Percentiles rank a stretch among this genome's conserved stretches.
Conservation (phyloP, 441 rosid species). For the Euphorbia celastroides region DNA sequence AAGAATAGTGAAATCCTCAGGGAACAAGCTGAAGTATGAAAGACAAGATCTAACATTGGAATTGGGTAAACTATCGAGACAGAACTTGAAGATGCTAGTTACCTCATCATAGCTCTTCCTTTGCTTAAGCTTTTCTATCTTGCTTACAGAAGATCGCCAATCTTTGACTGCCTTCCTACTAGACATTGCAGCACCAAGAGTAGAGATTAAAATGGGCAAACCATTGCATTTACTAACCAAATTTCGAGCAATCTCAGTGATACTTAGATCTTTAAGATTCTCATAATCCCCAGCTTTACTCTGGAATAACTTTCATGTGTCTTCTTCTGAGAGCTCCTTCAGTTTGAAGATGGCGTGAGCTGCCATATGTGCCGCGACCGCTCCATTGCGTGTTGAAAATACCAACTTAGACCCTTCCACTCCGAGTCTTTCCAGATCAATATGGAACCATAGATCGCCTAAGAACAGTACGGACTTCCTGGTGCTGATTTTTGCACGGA, state of each 20-base stretch:
- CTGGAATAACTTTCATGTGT: constrained; percentile 6
- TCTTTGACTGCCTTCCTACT: constrained; percentile 19
- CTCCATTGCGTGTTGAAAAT: too few species aligned
- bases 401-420: too few species aligned
- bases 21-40: constrained; percentile 15
- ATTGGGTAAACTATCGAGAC: constrained; percentile 21
- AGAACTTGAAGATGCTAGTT: constrained; percentile 20
- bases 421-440: too few species aligned
- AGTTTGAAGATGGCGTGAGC: too few species aligned
- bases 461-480: too few species aligned
- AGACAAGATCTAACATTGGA: constrained; percentile 2
- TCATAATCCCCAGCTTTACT: constrained; percentile 7
- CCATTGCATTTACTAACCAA: constrained; percentile 13
- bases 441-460: too few species aligned
- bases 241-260: neutral
- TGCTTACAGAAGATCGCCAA: constrained; percentile 21
- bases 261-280: neutral
- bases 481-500: too few species aligned
- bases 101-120: constrained; percentile 14
- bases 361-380: too few species aligned
- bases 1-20: neutral
- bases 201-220: constrained; percentile 26
- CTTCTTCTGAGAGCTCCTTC: too few species aligned
- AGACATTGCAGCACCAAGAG: constrained; percentile 31
- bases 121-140: constrained; percentile 14